Percentiles rank a stretch among this genome's conserved stretches.
Evolutionary conservation across 805 yeast species (phyloP).

Genomic region (Starmera caribaea): DNA sequence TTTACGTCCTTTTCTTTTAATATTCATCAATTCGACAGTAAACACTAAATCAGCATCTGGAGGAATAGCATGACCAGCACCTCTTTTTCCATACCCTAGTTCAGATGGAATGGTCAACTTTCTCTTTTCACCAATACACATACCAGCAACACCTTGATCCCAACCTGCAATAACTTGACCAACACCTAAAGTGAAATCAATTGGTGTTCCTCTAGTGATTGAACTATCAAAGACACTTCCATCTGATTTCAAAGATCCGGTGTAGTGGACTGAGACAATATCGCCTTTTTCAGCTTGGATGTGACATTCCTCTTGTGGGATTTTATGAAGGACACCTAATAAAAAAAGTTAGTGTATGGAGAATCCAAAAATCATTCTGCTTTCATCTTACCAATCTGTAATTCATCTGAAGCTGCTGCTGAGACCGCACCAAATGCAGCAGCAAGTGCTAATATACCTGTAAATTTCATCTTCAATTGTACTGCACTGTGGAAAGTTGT

Average conservation of each 20-base stretch:
- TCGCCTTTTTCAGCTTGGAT: conserved; percentile 59
- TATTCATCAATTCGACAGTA: conserved; percentile 53
- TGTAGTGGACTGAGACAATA: conserved; percentile 64
- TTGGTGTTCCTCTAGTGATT: conserved; percentile 50
- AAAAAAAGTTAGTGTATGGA: not conserved
- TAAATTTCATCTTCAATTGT: not conserved
- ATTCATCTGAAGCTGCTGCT: conserved; percentile 11
- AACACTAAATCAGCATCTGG: conserved; percentile 66
- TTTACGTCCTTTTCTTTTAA: conserved; percentile 25
- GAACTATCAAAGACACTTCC: conserved; percentile 76
- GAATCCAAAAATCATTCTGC: not conserved
- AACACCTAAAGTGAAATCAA: conserved; percentile 61
- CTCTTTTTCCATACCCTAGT: conserved; percentile 68
- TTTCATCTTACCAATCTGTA: conserved; percentile 14
- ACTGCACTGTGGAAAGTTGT: no score
- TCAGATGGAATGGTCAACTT: conserved; percentile 70
- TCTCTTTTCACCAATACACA: conserved; percentile 88
- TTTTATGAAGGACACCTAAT: conserved; percentile 36
- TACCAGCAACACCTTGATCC: conserved; percentile 76
- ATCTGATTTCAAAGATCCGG: conserved; percentile 51
- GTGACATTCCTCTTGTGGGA: conserved; percentile 43
- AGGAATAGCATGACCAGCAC: conserved; percentile 73
- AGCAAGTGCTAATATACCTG: not conserved
- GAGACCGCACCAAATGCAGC: not conserved
- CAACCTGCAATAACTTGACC: conserved; percentile 84